Base-by-base conservation (phyloP, 805 yeast species). In the Brettanomyces sp. region DNA sequence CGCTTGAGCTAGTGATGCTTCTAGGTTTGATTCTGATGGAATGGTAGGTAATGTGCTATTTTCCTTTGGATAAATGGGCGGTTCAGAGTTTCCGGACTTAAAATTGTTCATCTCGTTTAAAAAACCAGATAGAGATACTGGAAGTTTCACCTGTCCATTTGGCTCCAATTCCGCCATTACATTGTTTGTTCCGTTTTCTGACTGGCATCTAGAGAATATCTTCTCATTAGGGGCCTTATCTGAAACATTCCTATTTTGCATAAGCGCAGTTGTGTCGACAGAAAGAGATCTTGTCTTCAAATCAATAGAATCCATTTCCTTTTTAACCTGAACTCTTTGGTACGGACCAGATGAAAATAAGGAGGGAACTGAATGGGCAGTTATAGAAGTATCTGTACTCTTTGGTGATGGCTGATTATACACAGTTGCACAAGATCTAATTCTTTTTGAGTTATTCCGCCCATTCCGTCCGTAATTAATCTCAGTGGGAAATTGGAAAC, bases 271-370 rank as follows among this genome's bases (percentile, higher is more conserved):
- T 48, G 32, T 47, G 44, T 21, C 50, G n/a, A 41, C 32, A 8
- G 43, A 41, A 22, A 41, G 13, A 5, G 43, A 41, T 30, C 43
- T 30, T 6, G 32, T 9, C 11, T 32, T 18, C 39, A 35, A 18
- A 12, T 21, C 44, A 12, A 23, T 34, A 14, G 39, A 24, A 23
- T 28, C 32, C 41, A 14, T 14, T 7, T 11, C 25, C 21, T 18
- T 18, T 22, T 9, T 13, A 36, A 18, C 25, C 22, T 36, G 22
- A 33, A n/a, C 38, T 36, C 38, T 39, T 13, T 40, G 59, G 54
- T 13, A 56, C 52, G 61, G 49, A 3, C 60, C 63, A 7, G 64
- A 60, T 4, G 63, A 56, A 45, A 59, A 59, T 36, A 59, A 45
- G 1, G 63, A 59, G 7, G 64, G 60, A 39, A 56, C 51, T 9